A percentile compares a stretch with the other conserved stretches of the same genome.
Conservation (phyloP, 73 alveolate genomes). For the Symbiodinium natans region DNA sequence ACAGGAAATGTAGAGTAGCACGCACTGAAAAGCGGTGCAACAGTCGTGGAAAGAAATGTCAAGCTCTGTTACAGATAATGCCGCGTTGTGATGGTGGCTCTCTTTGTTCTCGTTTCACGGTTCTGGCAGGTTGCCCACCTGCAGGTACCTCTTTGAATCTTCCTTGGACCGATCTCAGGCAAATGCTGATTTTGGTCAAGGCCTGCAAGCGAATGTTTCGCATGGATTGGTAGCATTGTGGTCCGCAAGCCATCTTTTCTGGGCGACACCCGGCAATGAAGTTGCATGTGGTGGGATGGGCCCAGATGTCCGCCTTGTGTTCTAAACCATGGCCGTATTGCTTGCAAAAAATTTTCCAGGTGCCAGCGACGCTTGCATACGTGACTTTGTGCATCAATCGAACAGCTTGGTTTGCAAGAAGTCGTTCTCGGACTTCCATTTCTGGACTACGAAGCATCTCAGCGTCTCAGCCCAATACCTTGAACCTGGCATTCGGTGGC, state of each 20-base stretch:
- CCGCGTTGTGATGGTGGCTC: too few relatives aligned
- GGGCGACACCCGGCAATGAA: background rate
- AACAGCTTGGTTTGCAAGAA: too few relatives aligned
- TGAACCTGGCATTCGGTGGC: conserved; percentile 11
- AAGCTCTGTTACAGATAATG: background rate
- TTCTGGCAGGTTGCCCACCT: background rate
- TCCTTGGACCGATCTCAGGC: background rate
- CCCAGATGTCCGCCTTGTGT: background rate
- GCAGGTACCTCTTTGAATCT: background rate
- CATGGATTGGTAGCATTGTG: background rate
- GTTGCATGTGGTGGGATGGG: background rate
- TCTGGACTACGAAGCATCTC: background rate
- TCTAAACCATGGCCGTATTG: background rate
- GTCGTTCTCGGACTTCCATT: too few relatives aligned
- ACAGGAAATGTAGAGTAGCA: conserved; percentile 16
- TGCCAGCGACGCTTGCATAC: background rate
- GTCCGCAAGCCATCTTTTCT: background rate
- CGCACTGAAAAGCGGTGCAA: conserved; percentile 3
- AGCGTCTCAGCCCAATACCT: background rate
- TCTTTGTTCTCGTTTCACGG: background rate
- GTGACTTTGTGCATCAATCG: too few relatives aligned
- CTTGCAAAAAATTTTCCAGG: background rate
- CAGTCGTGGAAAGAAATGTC: background rate
- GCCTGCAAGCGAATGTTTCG: background rate
- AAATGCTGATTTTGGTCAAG: background rate